Evolutionary conservation across 2,329 filamentous ascomycete genomes (phyloP), one percentile per base, ranked within the genome.

Genomic region (Diplodia intermedia): DNA sequence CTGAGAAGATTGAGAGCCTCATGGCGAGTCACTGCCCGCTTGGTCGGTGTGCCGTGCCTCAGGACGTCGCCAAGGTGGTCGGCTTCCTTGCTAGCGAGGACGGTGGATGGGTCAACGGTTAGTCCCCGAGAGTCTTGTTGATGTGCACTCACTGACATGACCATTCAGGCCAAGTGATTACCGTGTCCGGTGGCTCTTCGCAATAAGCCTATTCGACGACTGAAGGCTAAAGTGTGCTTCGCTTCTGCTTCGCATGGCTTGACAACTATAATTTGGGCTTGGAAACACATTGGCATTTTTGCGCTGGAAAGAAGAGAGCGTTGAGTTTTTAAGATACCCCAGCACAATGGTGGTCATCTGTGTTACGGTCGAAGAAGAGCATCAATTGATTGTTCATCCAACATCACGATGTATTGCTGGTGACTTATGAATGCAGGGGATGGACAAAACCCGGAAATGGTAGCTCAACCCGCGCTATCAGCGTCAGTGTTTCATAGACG

Each of bases 11-110:
- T 40, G 83, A 85, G 78, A 73, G 70, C 5, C 71, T 83, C 54
- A 85, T 85, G 82, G 82, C 83, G 31, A 77, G 80, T 20, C 79
- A 83, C 73, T 85, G 83, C 73, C 83, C 83, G 20, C 72, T 85
- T 20, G 81, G 81, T 60, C 71, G 83, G 43, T 84, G 82, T 74
- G 83, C 83, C 8, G 76, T 78, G 12, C 83, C 83, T 1, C 81
- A 85, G 71, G 79, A 81, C 71, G 78, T 81, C 12, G 79, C 77
- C 31, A 69, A 78, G n/a, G 79, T 80, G 33, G 79, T 81, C 43
- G 79, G 77, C 2, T 81, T 81, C 70, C 69, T 81, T 50, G 76
- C 77, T 2, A 77, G 74, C 52, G 78, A 78, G 50, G 79, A 81
- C 67, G 78, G 77, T 40, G 78, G 78, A 3, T 81, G 79, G 79